Percentiles rank a stretch among this genome's conserved stretches.
These are phyloP conservation scores for Ampelomyces quisqualis DNA, from an alignment of 2,329 filamentous ascomycete genomes.

Conservation along the genomic window DNA sequence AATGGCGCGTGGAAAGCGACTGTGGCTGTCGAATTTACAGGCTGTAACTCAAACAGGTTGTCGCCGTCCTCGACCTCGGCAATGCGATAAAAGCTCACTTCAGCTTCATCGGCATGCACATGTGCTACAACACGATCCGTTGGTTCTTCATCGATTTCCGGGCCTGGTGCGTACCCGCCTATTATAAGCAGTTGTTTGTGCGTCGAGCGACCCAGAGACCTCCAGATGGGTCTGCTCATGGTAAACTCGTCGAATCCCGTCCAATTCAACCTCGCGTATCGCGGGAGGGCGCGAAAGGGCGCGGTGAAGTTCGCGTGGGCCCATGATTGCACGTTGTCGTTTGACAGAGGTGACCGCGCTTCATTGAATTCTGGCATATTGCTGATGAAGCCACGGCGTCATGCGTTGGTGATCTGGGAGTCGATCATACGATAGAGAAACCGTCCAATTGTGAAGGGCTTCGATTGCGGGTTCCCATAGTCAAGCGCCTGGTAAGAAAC, in stretches of 20 bases:
- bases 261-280: slow-evolving; percentile 22
- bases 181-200: slow-evolving; percentile 34
- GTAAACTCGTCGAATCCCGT: slow-evolving; percentile 30
- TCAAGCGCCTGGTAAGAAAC: slow-evolving; percentile 2
- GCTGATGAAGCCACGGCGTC: slow-evolving; percentile 5
- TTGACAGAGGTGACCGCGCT: slow-evolving; percentile 27
- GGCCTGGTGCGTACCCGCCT: slow-evolving; percentile 31
- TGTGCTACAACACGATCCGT: slow-evolving; percentile 29
- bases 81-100: slow-evolving; percentile 32
- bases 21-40: slow-evolving; percentile 30
- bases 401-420: slow-evolving; percentile 2
- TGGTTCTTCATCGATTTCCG: slow-evolving; percentile 23
- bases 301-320: slow-evolving; percentile 23
- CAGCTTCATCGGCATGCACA: slow-evolving; percentile 30
- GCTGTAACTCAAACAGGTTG: slow-evolving; percentile 19
- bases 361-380: slow-evolving; percentile 31
- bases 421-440: slow-evolving; percentile 1
- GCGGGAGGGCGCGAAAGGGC: slow-evolving; percentile 21
- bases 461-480: slow-evolving; percentile 5
- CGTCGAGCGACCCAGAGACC: slow-evolving; percentile 27
- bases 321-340: slow-evolving; percentile 27
- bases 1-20: slow-evolving; percentile 32
- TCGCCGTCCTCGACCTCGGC: slow-evolving; percentile 16
- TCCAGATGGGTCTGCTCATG: slow-evolving; percentile 27
- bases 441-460: slow-evolving; percentile 4